Evolutionary conservation across 2,329 filamentous ascomycete genomes (phyloP), one percentile per base, ranked within the genome.

Genomic region (Botrytis tulipae): DNA sequence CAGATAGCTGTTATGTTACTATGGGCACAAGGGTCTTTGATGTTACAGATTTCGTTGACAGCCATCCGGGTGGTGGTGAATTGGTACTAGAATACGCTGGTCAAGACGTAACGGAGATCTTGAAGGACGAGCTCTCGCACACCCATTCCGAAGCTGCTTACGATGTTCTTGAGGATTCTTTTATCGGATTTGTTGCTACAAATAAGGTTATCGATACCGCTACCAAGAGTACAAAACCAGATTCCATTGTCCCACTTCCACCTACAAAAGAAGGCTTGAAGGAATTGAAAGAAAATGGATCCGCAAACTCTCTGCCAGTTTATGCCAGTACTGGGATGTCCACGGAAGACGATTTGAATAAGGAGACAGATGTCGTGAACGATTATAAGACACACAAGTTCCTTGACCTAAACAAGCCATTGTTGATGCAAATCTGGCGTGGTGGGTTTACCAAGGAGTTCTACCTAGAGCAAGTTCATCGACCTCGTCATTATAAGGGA

Each of bases 351-450:
- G 96, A 99, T 78, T 84, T 99, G 74, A 92, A 87, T 77, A 92
- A 91, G 80, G 95, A 97, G 75, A 99, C 96, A 14, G 94, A 99
- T 81, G 83, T 87, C 73, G 82, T 76, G 37, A 83, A 83, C 63
- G 96, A 99, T 81, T 99, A 92, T 86, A 93, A 93, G 83, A 92
- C 88, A 74, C 91, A 98, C 88, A 97, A 97, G 83, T 99, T 99
- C 80, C 87, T 99, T 75, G 95, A 99, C 80, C 87, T 99, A 73
- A 92, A 88, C 84, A 90, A 88, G 79, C 95, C 96, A 10, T 87
- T 99, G 72, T 87, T 99, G 72, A 87, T 92, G 83, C 96, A 99
- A 83, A 89, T 99, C 60, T 98, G 93, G 92, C 88, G 85, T 77
- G 92, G 95, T 65, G 93, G 92, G 44, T 99, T 98, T 84, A 90